Conservation (phyloP, 176 grass and related monocot species). For the Oryza punctata region DNA sequence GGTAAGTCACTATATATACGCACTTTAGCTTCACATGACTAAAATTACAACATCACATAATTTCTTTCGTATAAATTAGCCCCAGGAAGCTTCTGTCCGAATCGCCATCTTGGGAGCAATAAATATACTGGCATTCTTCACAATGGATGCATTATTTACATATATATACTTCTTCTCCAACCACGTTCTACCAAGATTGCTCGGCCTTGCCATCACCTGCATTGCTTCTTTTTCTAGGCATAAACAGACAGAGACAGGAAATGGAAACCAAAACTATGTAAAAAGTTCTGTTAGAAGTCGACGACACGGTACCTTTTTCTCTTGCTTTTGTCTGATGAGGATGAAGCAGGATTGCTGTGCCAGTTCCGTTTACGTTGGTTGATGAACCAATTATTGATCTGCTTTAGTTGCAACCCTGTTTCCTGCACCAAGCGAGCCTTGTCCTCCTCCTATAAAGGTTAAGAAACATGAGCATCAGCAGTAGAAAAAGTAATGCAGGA, state of each 20-base stretch:
- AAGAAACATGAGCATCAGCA: not conserved
- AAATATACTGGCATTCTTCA: constrained; percentile 41
- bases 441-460: constrained; percentile 78
- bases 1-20: constrained; percentile 16
- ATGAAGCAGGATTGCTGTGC: constrained; percentile 80
- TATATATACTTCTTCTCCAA: constrained; percentile 7
- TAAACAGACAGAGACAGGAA: constrained; percentile 27
- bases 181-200: constrained; percentile 42
- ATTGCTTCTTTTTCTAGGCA: constrained; percentile 48
- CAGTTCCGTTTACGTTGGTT: constrained; percentile 98
- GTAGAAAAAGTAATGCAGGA: not conserved
- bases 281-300: not conserved
- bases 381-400: constrained; percentile 99
- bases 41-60: constrained; percentile 36
- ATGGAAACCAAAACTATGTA: not conserved
- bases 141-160: constrained; percentile 24
- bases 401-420: constrained; percentile 93
- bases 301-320: constrained; percentile 63
- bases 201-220: constrained; percentile 67
- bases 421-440: constrained; percentile 90
- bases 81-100: not conserved
- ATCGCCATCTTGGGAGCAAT: constrained; percentile 8
- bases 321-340: constrained; percentile 81
- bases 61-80: constrained; percentile 4
- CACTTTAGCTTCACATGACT: constrained; percentile 17